Evolutionary conservation across 176 grass and related monocot genomes (phyloP).

Genomic region (Rhynchospora tenuis): DNA sequence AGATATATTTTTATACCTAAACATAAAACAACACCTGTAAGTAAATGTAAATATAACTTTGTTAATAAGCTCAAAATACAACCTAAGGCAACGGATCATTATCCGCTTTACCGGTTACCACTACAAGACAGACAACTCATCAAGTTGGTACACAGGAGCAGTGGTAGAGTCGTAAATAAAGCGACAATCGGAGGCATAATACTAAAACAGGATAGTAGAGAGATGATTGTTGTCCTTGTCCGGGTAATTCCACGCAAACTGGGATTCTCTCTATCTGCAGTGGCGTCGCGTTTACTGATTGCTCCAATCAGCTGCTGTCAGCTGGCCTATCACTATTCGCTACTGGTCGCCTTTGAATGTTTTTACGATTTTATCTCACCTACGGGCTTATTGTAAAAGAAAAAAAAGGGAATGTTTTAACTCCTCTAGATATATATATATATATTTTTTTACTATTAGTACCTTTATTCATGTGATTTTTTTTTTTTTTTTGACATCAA

Average conservation of each 20-base stretch:
- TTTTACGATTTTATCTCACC: not conserved
- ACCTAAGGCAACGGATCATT: not conserved
- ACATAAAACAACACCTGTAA: too few relatives aligned
- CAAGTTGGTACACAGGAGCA: too few relatives aligned
- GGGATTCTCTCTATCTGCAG: not conserved
- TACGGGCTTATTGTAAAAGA: not conserved
- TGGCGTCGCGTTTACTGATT: not conserved
- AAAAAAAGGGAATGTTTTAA: not conserved
- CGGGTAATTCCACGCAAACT: not conserved
- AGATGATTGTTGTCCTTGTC: not conserved
- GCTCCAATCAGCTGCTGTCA: not conserved
- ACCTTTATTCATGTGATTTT: too few relatives aligned
- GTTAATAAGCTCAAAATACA: too few relatives aligned
- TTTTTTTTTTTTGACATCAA: too few relatives aligned
- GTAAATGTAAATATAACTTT: too few relatives aligned
- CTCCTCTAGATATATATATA: too few relatives aligned
- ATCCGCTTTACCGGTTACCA: not conserved
- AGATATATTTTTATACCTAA: too few relatives aligned
- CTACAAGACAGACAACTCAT: not conserved
- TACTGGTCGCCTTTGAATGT: not conserved
- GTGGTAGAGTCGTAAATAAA: not conserved
- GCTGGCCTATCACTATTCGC: not conserved
- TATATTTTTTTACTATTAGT: too few relatives aligned
- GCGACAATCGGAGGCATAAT: not conserved
- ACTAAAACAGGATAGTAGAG: not conserved